Base-by-base conservation (phyloP, 208 protist species). In the Leptomonas seymouri region DNA sequence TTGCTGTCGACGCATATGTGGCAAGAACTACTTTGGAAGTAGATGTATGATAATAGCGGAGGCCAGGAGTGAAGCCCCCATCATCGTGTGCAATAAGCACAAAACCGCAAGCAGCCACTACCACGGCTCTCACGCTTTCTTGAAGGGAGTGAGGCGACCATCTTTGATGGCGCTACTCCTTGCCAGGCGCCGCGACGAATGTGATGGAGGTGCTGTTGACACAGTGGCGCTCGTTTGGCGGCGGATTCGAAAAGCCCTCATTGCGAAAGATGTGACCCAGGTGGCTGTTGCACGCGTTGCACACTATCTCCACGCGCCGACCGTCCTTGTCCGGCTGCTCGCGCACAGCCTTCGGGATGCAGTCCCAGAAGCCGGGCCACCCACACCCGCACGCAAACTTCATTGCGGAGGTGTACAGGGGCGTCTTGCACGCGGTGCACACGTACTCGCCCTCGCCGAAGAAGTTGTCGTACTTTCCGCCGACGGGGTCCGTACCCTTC, bases 201-300 rank as follows among this genome's bases (percentile, higher is more conserved):
- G 55, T 39, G 18, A 97, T 53, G 9, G 90, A 84, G 1, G 87
- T 92, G 69, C 66, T 85, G 78, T 97, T 97, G 31, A 97, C 93
- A 75, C 93, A 97, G 75, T 97, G 93, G 23, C 96, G 84, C 78
- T 97, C 84, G 64, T 98, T 97, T n/a, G 91, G 87, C 36, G 87
- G 84, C 1, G 96, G 92, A 57, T 94, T 93, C 20, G 36, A 71
- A 67, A 97, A 95, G 23, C 89, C 80, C 74, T 98, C 96, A 8
- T 82, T 83, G 28, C 91, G 83, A 67, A 98, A 98, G 7, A 98
- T 78, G 71, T 98, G 96, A 0, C 96, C 96, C 23, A 98, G 84
- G 76, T 98, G 96, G 20, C 93, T 79, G 59, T 93, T 94, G 78
- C 96, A 98, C 30, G 86, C 81, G 56, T 91, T 92, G 73, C 96